Conservation (phyloP, 2,329 filamentous ascomycete species). For the Penicillium sp. region DNA sequence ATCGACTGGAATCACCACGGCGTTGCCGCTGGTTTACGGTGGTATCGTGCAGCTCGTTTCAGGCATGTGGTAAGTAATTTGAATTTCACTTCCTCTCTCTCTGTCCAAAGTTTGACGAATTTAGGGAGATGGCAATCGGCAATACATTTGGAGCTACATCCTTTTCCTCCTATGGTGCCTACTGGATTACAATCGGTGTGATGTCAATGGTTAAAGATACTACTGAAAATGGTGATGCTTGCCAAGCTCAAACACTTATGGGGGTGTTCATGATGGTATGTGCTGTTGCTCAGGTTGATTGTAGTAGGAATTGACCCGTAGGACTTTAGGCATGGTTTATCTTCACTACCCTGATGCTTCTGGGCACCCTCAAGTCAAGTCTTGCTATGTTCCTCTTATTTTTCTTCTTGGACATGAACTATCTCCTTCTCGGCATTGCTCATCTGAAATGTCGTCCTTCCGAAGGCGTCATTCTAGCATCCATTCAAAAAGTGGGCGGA, state of each 20-base stretch:
- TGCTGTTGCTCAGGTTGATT: background rate
- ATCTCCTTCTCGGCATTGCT: slow-evolving; percentile 20
- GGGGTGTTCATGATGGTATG: slow-evolving; percentile 22
- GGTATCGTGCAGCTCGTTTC: slow-evolving; percentile 18
- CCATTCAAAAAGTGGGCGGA: slow-evolving; percentile 14
- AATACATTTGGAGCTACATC: slow-evolving; percentile 25
- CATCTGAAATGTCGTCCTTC: slow-evolving; percentile 14
- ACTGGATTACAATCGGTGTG: slow-evolving; percentile 19
- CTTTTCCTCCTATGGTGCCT: slow-evolving; percentile 22
- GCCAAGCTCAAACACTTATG: slow-evolving; percentile 14
- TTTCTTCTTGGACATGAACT: slow-evolving; percentile 25
- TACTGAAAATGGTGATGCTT: background rate
- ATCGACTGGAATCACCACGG: slow-evolving; percentile 9
- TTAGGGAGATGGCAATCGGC: slow-evolving; percentile 21
- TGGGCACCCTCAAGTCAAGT: slow-evolving; percentile 20
- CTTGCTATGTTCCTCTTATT: slow-evolving; percentile 21
- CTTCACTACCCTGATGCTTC: slow-evolving; percentile 24
- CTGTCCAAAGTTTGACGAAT: background rate
- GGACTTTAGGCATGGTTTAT: slow-evolving; percentile 21
- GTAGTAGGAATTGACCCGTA: background rate
- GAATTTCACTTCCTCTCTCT: too few relatives aligned
- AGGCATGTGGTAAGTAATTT: slow-evolving; percentile 20
- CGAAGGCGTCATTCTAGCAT: background rate
- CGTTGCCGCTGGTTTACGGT: slow-evolving; percentile 17
- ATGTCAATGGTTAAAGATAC: slow-evolving; percentile 13